These are phyloP conservation scores for Gardenia jasminoides DNA, from an alignment of 257 asterid genomes.

Conservation along the genomic window DNA sequence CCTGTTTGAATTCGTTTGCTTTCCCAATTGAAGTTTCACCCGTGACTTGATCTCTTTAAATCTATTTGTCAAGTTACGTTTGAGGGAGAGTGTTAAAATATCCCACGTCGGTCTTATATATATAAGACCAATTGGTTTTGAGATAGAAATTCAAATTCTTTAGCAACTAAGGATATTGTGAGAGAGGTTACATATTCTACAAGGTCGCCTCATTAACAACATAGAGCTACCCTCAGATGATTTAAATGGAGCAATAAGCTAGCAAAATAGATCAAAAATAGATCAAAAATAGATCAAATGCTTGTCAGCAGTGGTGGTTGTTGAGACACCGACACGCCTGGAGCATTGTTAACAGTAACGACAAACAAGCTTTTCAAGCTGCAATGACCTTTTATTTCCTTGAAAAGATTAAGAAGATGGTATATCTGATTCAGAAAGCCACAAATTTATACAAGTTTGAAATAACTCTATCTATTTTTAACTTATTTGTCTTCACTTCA, in stretches of 20 bases:
- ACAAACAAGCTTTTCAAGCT: background rate
- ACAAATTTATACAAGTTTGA: conserved; percentile 10
- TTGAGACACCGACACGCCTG: background rate
- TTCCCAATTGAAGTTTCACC: too few relatives aligned
- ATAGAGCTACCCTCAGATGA: background rate
- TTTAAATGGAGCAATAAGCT: conserved; percentile 1
- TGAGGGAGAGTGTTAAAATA: too few relatives aligned
- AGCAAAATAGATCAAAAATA: too few relatives aligned
- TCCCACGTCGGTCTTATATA: too few relatives aligned
- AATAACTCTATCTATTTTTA: background rate
- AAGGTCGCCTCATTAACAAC: background rate
- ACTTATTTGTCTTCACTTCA: conserved; percentile 6
- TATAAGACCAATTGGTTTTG: too few relatives aligned
- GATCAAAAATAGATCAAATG: background rate
- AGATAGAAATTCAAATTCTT: too few relatives aligned
- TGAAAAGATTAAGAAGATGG: background rate
- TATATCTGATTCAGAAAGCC: background rate
- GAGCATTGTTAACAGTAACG: background rate
- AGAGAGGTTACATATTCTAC: background rate
- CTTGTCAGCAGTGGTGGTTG: background rate
- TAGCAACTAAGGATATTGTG: background rate
- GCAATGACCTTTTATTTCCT: background rate
- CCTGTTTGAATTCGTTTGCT: too few relatives aligned
- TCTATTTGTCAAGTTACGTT: too few relatives aligned
- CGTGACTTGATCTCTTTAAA: too few relatives aligned